Percentiles rank a stretch among this genome's conserved stretches.
These are phyloP conservation scores for Lachnellula willkommii DNA, from an alignment of 2,329 filamentous ascomycete genomes.

Conservation along the genomic window DNA sequence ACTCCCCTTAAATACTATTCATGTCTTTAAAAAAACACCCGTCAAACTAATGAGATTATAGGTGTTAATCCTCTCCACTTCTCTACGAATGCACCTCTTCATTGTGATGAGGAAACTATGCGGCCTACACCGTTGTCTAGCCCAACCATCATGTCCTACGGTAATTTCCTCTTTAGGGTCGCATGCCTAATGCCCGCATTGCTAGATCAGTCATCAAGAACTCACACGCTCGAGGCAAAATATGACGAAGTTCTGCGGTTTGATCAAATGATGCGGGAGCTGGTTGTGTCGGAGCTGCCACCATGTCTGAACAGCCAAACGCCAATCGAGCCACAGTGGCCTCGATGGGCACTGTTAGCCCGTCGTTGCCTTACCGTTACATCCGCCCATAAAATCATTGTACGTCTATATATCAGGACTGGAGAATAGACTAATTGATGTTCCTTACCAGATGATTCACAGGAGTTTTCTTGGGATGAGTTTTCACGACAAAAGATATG, in stretches of 20 bases:
- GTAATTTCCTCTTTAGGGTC: constrained; percentile 15
- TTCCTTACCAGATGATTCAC: constrained; percentile 16
- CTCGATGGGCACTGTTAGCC: constrained; percentile 13
- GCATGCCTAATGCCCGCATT: constrained; percentile 17
- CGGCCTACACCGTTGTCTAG: constrained; percentile 4
- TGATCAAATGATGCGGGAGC: constrained; percentile 18
- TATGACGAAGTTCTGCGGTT: constrained; percentile 17
- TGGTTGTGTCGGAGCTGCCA: constrained; percentile 17
- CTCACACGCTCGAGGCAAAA: constrained; percentile 9
- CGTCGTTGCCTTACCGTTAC: constrained; percentile 16
- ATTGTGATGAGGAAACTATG: constrained; percentile 19
- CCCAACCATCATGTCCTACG: constrained; percentile 14
- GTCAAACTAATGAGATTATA: background rate
- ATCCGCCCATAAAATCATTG: constrained; percentile 20
- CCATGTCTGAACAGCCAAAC: constrained; percentile 16
- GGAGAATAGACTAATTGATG: background rate
- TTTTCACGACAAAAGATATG: constrained; percentile 17
- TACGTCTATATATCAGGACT: background rate
- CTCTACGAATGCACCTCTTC: constrained; percentile 8
- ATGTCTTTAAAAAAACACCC: background rate
- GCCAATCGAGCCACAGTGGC: constrained; percentile 13
- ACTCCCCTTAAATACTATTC: background rate
- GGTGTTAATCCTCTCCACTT: constrained; percentile 18
- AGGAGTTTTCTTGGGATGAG: constrained; percentile 18
- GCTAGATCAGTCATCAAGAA: constrained; percentile 11